Conservation (phyloP, 208 protist species). For the Leishmania lainsoni region DNA sequence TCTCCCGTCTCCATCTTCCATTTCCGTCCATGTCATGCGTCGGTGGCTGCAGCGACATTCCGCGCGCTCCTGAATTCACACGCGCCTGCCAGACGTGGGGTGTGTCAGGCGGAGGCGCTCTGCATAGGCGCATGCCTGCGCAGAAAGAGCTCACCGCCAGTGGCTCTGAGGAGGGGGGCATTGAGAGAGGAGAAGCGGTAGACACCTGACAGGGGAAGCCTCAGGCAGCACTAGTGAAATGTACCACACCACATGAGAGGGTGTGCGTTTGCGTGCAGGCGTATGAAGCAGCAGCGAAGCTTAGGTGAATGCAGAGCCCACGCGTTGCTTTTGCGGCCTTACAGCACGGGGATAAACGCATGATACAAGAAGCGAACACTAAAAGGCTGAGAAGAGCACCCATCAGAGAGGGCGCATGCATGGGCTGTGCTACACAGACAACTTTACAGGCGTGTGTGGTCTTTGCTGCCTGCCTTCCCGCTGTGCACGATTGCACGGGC, state of each 20-base stretch:
- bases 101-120: background rate
- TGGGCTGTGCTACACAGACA: no score
- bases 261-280: background rate
- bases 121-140: background rate
- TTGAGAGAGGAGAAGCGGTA: background rate
- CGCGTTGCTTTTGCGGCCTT: no score
- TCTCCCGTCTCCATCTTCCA: background rate
- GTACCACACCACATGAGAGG: background rate
- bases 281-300: no score
- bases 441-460: background rate
- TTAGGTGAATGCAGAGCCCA: no score
- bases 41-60: background rate
- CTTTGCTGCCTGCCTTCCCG: background rate
- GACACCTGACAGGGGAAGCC: background rate
- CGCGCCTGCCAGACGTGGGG: background rate
- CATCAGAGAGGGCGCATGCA: no score
- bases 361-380: no score
- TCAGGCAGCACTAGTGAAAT: background rate
- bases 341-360: no score
- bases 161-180: background rate
- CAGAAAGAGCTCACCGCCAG: background rate
- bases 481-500: background rate
- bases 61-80: background rate
- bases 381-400: no score
- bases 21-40: background rate